phyloP scores from a whole-genome alignment of 2,329 filamentous ascomycete species.

The Exophiala sideris region DNA sequence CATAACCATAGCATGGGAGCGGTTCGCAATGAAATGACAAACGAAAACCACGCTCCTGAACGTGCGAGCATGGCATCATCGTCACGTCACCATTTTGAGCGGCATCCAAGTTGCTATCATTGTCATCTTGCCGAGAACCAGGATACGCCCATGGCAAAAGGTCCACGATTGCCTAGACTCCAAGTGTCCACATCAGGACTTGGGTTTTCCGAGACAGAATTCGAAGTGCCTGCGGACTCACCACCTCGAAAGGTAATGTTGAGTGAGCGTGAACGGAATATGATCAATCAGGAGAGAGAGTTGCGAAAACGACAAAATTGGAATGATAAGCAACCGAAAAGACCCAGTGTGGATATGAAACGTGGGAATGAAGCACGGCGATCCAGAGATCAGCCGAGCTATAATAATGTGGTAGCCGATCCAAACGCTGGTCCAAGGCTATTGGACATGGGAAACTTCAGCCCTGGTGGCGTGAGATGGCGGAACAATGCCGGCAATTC shows the following conservation, averaged over 20 bases:
- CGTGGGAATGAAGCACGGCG: conserved; percentile 2
- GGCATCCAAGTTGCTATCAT: conserved; percentile 26
- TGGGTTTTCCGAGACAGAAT: conserved; percentile 30
- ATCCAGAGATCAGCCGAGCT: conserved; percentile 10
- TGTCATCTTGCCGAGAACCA: conserved; percentile 19
- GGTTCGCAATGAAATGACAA: neutral
- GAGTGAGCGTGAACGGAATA: conserved; percentile 28
- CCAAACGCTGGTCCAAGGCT: conserved; percentile 8
- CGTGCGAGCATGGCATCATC: conserved; percentile 13
- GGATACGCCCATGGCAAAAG: conserved; percentile 5
- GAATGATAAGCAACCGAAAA: conserved; percentile 10
- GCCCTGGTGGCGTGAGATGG: neutral
- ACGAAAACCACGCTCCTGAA: conserved; percentile 15
- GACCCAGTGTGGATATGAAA: conserved; percentile 7
- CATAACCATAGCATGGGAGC: conserved; percentile 14
- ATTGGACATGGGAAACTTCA: conserved; percentile 12
- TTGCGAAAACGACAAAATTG: conserved; percentile 20
- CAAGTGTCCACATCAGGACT: conserved; percentile 30
- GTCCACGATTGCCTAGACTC: conserved; percentile 27
- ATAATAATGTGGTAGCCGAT: conserved; percentile 17
- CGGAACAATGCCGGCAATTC: neutral
- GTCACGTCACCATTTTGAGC: conserved; percentile 22
- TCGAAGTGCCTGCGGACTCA: conserved; percentile 27
- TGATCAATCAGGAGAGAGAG: conserved; percentile 28
- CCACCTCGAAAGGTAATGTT: conserved; percentile 30